Base-by-base conservation (phyloP, 306 rosid species). In the Lotus japonicus region DNA sequence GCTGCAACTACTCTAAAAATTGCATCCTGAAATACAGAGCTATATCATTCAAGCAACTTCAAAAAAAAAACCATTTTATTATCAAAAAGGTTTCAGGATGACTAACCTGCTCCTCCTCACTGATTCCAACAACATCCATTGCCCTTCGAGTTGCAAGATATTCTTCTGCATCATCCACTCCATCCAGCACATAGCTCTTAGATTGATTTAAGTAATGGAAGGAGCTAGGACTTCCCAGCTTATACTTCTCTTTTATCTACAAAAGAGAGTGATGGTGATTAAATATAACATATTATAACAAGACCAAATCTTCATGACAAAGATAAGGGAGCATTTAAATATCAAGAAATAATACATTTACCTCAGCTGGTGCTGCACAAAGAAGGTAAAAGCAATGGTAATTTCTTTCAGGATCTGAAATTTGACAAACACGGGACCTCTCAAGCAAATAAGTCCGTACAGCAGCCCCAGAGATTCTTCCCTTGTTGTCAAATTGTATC, bases 341-440 rank as follows among this genome's bases (percentile, higher is more conserved):
- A 57, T 75, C 51, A 74, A 71, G 38, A 72, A 58, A 76, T 9
- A 81, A 43, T 33, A 57, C 45, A 56, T 38, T 70, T 78, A 95
- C 99, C 96, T 95, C 99, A 53, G 83, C 87, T 58, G 99, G 96
- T 44, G 99, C 95, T 2, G 95, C 88, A 78, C 99, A 95, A 60
- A 95, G 99, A 74, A 91, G 99, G 87, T 95, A 95, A 89, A 95
- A 95, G 63, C 99, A 95, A 72, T 95, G 99, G 66, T 95, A 95
- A 77, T 95, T 95, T 87, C 99, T 87, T 83, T 95, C 99, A 63
- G 99, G 99, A 75, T 84, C 83, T 41, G 99, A 95, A 79, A 95
- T 76, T 79, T 95, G 99, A 79, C 99, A 95, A 76, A 95, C 99
- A 64, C 99, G 96, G 70, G 99, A 95, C 60, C 99, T 88, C 84